Evolutionary conservation across 352 stramenopile genomes (phyloP).

Genomic region (Phytophthora hibernalis): DNA sequence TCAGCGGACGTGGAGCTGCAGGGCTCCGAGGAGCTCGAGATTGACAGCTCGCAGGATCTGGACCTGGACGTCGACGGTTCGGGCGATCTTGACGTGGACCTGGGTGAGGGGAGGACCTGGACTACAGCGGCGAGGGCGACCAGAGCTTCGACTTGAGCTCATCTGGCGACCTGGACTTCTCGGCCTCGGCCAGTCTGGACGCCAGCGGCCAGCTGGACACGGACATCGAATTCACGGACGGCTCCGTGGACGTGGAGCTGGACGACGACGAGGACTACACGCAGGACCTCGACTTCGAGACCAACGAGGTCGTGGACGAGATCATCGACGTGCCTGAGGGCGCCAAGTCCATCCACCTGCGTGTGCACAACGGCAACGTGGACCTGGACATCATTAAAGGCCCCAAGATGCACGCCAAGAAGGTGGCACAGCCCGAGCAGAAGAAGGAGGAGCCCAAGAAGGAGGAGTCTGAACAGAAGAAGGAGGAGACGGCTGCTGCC

Average conservation of each 20-base stretch:
- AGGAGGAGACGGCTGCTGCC: constrained; percentile 16
- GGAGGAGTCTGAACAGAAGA: constrained; percentile 21
- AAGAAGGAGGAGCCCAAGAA: constrained; percentile 37
- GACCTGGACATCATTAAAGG: constrained; percentile 64
- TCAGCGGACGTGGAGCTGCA: constrained; percentile 28
- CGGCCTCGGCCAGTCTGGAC: constrained; percentile 37
- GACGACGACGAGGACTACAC: constrained; percentile 57
- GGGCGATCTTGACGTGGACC: constrained; percentile 36
- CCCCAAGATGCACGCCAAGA: constrained; percentile 22
- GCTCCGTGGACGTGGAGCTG: constrained; percentile 49
- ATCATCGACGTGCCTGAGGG: constrained; percentile 55
- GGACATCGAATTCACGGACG: constrained; percentile 41
- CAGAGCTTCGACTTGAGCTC: constrained; percentile 37
- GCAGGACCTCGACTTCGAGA: constrained; percentile 55
- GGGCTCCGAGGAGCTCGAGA: constrained; percentile 26
- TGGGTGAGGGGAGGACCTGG: constrained; percentile 38
- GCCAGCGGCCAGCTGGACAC: constrained; percentile 39
- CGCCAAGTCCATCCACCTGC: constrained; percentile 55
- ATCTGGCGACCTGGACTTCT: constrained; percentile 33
- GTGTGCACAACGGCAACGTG: constrained; percentile 55
- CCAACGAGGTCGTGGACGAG: constrained; percentile 49
- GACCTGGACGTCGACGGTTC: constrained; percentile 28
- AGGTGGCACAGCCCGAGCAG: constrained; percentile 23
- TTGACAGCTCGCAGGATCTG: constrained; percentile 35
- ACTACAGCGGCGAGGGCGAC: constrained; percentile 34